A percentile compares a stretch with the other conserved stretches of the same genome.
phyloP scores from a whole-genome alignment of 2,329 filamentous ascomycete genomes.

The Aureobasidium vineae region DNA sequence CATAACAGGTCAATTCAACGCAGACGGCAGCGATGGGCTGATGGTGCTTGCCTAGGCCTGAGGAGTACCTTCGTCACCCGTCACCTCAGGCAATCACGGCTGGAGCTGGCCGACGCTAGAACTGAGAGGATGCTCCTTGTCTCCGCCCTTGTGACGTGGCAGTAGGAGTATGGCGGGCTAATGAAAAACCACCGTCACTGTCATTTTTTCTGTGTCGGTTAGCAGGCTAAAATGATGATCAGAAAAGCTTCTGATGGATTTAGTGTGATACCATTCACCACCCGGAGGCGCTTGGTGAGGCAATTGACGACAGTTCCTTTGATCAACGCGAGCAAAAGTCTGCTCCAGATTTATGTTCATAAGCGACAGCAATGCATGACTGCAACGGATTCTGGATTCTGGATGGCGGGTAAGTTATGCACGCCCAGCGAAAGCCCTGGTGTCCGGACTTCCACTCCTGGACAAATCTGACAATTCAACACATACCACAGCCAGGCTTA shows the following conservation, averaged over 20 bases:
- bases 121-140: conserved; percentile 46
- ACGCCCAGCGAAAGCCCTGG: conserved; percentile 14
- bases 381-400: background rate
- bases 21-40: conserved; percentile 17
- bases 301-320: background rate
- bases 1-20: background rate
- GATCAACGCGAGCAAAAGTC: conserved; percentile 4
- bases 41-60: conserved; percentile 16
- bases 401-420: conserved; percentile 24
- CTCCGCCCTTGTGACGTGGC: conserved; percentile 56
- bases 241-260: conserved; percentile 2
- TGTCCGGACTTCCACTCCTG: conserved; percentile 7
- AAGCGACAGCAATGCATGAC: conserved; percentile 16
- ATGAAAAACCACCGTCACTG: conserved; percentile 31
- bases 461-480: background rate
- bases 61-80: conserved; percentile 19
- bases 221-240: conserved; percentile 20
- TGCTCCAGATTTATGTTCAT: background rate
- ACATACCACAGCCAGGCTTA: background rate
- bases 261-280: background rate
- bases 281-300: background rate
- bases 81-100: conserved; percentile 32
- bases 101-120: conserved; percentile 46
- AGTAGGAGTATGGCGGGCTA: conserved; percentile 39
- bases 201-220: conserved; percentile 23